These are phyloP conservation scores for Closterium sp. DNA, from an alignment of 139 green algal genomes.

Conservation along the genomic window DNA sequence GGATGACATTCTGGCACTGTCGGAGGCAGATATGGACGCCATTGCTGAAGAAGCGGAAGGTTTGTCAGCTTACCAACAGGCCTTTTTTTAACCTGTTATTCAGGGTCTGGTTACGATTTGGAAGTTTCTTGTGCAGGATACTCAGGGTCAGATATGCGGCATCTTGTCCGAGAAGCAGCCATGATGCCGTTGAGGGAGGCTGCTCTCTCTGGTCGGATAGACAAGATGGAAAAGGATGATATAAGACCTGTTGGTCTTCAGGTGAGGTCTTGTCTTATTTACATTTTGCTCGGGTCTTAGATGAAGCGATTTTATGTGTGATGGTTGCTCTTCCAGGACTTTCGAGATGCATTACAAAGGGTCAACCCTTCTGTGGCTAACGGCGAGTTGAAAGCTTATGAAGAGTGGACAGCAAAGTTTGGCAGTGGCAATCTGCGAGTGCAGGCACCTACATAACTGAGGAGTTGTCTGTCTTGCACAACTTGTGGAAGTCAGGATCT, in stretches of 20 bases:
- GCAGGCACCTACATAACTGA: background rate
- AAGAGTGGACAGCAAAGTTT: conserved; percentile 23
- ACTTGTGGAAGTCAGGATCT: too few relatives aligned
- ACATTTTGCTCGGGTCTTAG: background rate
- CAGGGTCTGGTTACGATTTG: conserved; percentile 1
- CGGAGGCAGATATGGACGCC: conserved; percentile 36
- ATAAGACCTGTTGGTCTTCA: conserved; percentile 25
- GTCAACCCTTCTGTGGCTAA: conserved; percentile 18
- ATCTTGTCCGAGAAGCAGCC: conserved; percentile 91
- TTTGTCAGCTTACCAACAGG: background rate
- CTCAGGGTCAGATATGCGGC: conserved; percentile 87
- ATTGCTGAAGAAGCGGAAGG: conserved; percentile 39
- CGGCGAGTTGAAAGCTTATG: conserved; percentile 3
- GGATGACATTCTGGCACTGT: conserved; percentile 39
- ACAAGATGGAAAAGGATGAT: conserved; percentile 21
- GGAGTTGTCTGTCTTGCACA: too few relatives aligned
- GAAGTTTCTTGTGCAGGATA: conserved; percentile 60
- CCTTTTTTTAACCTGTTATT: background rate
- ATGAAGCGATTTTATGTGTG: background rate
- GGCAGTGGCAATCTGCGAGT: conserved; percentile 6
- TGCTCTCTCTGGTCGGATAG: conserved; percentile 15
- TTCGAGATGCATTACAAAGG: background rate
- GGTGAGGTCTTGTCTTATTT: conserved; percentile 1
- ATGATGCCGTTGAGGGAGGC: conserved; percentile 80
- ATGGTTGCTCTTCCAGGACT: conserved; percentile 5